phyloP scores from a whole-genome alignment of 768 basidiomycete genomes.

The Boletus subcaerulescens region DNA sequence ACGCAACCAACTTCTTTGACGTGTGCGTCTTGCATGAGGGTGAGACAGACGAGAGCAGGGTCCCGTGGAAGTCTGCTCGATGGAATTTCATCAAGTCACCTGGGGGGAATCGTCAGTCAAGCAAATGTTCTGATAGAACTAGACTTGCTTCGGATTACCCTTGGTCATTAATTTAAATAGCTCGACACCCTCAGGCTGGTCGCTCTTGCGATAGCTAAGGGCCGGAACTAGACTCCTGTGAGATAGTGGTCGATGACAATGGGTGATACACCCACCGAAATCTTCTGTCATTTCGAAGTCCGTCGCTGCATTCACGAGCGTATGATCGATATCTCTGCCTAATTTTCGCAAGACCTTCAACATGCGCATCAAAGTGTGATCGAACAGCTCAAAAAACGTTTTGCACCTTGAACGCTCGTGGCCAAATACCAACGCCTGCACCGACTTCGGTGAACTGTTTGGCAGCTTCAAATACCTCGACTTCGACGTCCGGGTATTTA shows the following conservation, averaged over 20 bases:
- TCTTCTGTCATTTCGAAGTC: constrained; percentile 22
- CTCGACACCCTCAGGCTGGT: constrained; percentile 50
- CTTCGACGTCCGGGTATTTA: constrained; percentile 49
- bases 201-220: constrained; percentile 60
- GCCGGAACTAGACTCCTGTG: constrained; percentile 40
- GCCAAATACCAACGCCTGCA: constrained; percentile 56
- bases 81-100: constrained; percentile 55
- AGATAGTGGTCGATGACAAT: background rate
- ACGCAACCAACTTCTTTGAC: constrained; percentile 59
- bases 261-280: constrained; percentile 13
- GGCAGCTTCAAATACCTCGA: constrained; percentile 56
- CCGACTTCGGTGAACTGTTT: constrained; percentile 50
- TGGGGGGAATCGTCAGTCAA: constrained; percentile 21
- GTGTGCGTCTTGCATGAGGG: constrained; percentile 46
- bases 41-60: constrained; percentile 50
- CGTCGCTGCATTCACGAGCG: constrained; percentile 16
- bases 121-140: background rate
- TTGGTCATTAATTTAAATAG: constrained; percentile 55
- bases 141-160: constrained; percentile 35
- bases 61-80: constrained; percentile 64
- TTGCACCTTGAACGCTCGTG: constrained; percentile 29
- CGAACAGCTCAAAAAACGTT: background rate
- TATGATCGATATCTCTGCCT: constrained; percentile 16
- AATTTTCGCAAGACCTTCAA: constrained; percentile 23
- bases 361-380: background rate